Percentiles rank a stretch among this genome's conserved stretches.
Conservation (phyloP, 345 rosid species). For the Syzygium aqueum region DNA sequence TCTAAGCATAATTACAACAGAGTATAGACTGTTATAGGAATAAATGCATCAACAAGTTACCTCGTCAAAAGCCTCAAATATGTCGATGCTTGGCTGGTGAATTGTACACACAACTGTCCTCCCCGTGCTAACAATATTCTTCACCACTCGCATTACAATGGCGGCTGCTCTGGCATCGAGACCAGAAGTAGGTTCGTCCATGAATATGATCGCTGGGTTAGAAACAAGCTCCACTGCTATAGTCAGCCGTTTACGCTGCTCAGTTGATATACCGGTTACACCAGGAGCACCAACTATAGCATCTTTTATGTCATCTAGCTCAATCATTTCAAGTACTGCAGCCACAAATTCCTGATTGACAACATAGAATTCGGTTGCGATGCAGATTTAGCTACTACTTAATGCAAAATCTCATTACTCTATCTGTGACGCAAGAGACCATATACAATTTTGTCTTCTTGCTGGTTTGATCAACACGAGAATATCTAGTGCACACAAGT, state of each 20-base stretch:
- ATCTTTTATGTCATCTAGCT: conserved; percentile 39
- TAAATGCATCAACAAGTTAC: conserved; percentile 3
- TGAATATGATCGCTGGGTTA: conserved; percentile 46
- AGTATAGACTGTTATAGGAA: background rate
- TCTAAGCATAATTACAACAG: background rate
- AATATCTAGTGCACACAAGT: too few species aligned
- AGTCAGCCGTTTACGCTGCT: conserved; percentile 44
- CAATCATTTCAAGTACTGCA: conserved; percentile 43
- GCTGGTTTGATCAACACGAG: too few species aligned
- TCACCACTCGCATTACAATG: conserved; percentile 47
- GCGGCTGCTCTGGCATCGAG: conserved; percentile 63
- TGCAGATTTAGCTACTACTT: background rate
- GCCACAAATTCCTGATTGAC: conserved; percentile 29
- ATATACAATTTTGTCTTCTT: too few species aligned
- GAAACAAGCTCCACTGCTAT: conserved; percentile 56
- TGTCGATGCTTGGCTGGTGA: conserved; percentile 51
- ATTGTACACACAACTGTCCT: conserved; percentile 52
- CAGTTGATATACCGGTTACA: conserved; percentile 36
- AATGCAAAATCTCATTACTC: background rate
- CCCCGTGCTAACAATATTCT: conserved; percentile 29
- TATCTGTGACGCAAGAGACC: background rate
- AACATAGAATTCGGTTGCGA: background rate
- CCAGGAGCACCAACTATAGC: conserved; percentile 39
- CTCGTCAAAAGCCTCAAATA: conserved; percentile 53
- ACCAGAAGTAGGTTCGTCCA: conserved; percentile 57